Evolutionary conservation across 2,329 filamentous ascomycete species (phyloP), one percentile per base, ranked within the genome.

Genomic region (Penicillium sp.): DNA sequence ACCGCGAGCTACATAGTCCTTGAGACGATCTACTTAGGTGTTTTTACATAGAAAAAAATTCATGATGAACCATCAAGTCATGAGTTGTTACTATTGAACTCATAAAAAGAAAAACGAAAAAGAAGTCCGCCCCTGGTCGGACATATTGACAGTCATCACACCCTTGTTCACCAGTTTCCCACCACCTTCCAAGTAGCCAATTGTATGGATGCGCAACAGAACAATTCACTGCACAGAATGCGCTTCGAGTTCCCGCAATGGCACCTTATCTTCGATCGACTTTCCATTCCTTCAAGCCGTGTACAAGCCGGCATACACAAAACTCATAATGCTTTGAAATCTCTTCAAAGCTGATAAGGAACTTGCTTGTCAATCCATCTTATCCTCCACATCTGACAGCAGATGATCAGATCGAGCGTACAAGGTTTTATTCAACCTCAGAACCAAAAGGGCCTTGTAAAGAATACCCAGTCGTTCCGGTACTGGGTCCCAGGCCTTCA

Each of bases 11-110:
- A 31, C 54, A 11, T n/a, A 49, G 15, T 35, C 12, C n/a, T 38
- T 28, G 7, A 12, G 20, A n/a, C 34, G 22, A 22, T 39, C 20
- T 15, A 52, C 4, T n/a, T 28, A 3, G 14, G 1, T 52, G 20
- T 4, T n/a, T n/a, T 45, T 14, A 22, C 2, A 22, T 8, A 6
- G 8, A 4, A 15, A 28, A 28, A n/a, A n/a, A 12, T 38, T 25
- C 11, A n/a, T 39, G 1, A 52, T 39, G 38, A 35, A 55, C 34
- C 54, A 39, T 51, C 20, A 45, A 57, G n/a, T 57, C 47, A 31
- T 57, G n/a, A 50, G 37, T 51, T 50, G 22, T 52, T 51, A 57
- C 38, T 57, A 28, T 51, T 43, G 31, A 51, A 51, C 54, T 43
- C 28, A 17, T 25, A 12, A 48, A 55, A 41, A 51, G 43, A 17